Percentiles rank a stretch among this genome's conserved stretches.
Conservation (phyloP, 768 basidiomycete genomes). For the Lyophyllum semitale region DNA sequence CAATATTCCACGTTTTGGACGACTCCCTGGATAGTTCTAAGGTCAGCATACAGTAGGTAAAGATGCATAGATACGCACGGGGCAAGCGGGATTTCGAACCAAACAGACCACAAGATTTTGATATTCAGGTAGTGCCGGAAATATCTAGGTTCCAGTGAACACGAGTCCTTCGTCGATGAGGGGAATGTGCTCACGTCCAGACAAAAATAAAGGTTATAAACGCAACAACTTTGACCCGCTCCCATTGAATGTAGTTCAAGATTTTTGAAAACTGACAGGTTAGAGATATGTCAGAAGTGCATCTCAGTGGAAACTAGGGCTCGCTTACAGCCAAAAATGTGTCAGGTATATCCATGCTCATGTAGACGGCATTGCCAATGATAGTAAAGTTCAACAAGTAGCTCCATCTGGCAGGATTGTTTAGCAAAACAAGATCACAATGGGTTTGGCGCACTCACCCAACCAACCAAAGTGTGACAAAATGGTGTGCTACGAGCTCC, state of each 20-base stretch:
- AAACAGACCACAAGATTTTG: slow-evolving; percentile 84
- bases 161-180: background rate
- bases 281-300: background rate
- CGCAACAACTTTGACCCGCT: slow-evolving; percentile 58
- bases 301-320: background rate
- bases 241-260: slow-evolving; percentile 80
- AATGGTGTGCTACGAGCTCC: slow-evolving; percentile 88
- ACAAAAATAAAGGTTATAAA: slow-evolving; percentile 68
- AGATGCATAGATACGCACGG: slow-evolving; percentile 56
- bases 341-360: slow-evolving; percentile 98
- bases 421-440: background rate
- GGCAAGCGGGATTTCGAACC: slow-evolving; percentile 71
- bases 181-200: slow-evolving; percentile 73
- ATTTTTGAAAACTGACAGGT: slow-evolving; percentile 72
- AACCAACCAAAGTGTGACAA: slow-evolving; percentile 94
- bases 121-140: slow-evolving; percentile 93
- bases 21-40: slow-evolving; percentile 41
- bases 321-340: slow-evolving; percentile 75
- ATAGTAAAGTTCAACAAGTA: slow-evolving; percentile 77
- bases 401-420: slow-evolving; percentile 64
- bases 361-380: slow-evolving; percentile 89
- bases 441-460: slow-evolving; percentile 51
- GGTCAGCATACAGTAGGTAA: background rate
- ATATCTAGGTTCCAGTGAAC: slow-evolving; percentile 54
- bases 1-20: slow-evolving; percentile 57